phyloP scores from a whole-genome alignment of 306 rosid genomes.

The Cotoneaster glaucophyllus region DNA sequence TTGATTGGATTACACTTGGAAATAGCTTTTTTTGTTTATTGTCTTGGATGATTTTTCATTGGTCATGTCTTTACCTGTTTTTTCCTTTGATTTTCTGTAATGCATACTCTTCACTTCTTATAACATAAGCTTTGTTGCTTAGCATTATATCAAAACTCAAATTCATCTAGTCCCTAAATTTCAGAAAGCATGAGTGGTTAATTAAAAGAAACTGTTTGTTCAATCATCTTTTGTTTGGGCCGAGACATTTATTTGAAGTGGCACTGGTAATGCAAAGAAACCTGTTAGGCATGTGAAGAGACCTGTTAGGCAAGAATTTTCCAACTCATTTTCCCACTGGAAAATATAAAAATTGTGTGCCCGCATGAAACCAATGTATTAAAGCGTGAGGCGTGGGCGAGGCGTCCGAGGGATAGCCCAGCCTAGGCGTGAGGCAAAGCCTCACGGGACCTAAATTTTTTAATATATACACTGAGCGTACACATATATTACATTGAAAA shows the following conservation, averaged over 20 bases:
- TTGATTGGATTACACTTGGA: background rate
- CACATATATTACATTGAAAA: too few species aligned
- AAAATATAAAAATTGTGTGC: background rate
- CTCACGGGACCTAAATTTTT: too few species aligned
- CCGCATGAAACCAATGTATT: background rate
- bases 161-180: background rate
- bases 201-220: too few species aligned
- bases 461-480: too few species aligned
- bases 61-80: background rate
- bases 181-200: background rate
- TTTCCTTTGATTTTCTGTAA: background rate
- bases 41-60: background rate
- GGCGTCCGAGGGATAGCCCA: too few species aligned
- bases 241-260: background rate
- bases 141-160: background rate
- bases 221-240: background rate
- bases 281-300: background rate
- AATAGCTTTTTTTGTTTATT: background rate
- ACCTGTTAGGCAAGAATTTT: background rate
- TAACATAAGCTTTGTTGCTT: background rate
- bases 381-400: too few species aligned
- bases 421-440: too few species aligned
- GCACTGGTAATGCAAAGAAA: background rate
- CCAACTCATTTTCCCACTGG: background rate
- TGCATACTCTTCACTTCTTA: background rate